Evolutionary conservation across 768 basidiomycete genomes (phyloP), one percentile per base, ranked within the genome.

Genomic region (Trametes meyenii): DNA sequence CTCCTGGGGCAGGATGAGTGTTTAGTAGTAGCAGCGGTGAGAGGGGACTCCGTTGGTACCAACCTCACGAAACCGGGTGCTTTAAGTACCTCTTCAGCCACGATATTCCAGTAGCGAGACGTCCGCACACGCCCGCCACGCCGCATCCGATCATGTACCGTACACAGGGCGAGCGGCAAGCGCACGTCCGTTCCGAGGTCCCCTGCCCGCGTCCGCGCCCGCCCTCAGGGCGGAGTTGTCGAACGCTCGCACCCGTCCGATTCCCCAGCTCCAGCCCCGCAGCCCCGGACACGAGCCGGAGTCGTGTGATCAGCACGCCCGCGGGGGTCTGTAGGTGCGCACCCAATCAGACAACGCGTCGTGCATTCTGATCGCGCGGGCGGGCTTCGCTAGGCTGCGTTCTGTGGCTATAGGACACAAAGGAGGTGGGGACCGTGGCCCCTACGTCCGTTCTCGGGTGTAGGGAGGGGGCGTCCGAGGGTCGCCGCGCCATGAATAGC

Each of bases 251-350:
- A 33, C 29, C 29, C 29, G 29, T 33, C 29, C 29, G 29, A 33
- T 33, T 33, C 29, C 3, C 29, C 29, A 33, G 29, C 29, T 33
- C 29, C 29, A 33, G 29, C 29, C 29, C 33, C 14, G 29, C 49
- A 38, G 49, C 44, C 16, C 52, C 55, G 56, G 26, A 17, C 62
- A 63, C 62, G 62, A 60, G 58, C 58, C 58, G 50, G 43, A 42
- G 58, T 64, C 62, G 58, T 63, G 62, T 63, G 62, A 63, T 63
- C 62, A 38, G 52, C 48, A 58, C 61, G 55, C 21, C 42, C 61
- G 62, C 59, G 57, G 48, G 44, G 55, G 55, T 17, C 42, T 55
- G 62, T 63, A 53, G 48, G 44, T 59, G 42, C 62, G 40, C 53
- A 51, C 43, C 49, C 48, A 55, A 55, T 59, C 62, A 59, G 58